These are phyloP conservation scores for Marasmius sp. DNA, from an alignment of 1,284 basidiomycete species.

Conservation along the genomic window DNA sequence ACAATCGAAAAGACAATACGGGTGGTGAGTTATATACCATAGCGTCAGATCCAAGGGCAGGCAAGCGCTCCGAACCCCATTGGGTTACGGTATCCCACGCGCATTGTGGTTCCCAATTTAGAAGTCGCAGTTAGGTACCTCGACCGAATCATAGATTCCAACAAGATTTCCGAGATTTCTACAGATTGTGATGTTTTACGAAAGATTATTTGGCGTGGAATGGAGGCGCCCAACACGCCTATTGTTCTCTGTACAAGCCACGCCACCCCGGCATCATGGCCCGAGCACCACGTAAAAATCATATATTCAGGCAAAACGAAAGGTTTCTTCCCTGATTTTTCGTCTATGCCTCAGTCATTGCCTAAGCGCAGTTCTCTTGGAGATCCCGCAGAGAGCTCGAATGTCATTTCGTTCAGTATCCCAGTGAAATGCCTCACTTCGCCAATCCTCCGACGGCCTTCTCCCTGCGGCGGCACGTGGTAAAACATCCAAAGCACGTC, in stretches of 20 bases:
- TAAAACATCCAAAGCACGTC: conserved; percentile 21
- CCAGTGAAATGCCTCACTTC: background rate
- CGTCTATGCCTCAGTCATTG: conserved; percentile 27
- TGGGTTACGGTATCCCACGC: background rate
- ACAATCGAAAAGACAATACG: conserved; percentile 62
- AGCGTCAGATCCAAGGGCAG: background rate
- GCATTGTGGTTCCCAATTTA: conserved; percentile 10
- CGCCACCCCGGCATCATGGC: background rate
- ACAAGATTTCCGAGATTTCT: background rate
- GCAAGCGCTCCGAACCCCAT: background rate
- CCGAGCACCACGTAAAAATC: conserved; percentile 14
- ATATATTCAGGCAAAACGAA: conserved; percentile 25
- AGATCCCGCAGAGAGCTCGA: no score
- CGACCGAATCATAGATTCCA: background rate
- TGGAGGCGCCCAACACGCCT: background rate
- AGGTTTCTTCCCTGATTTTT: conserved; percentile 34
- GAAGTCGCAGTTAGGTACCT: background rate
- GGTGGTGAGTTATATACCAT: conserved; percentile 58
- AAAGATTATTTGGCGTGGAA: conserved; percentile 38
- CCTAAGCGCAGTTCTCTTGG: no score
- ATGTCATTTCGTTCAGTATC: no score
- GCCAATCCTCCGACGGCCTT: background rate
- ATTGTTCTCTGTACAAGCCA: background rate
- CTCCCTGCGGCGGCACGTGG: conserved; percentile 9
- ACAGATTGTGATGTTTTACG: conserved; percentile 20